Base-by-base conservation (phyloP, 306 rosid genomes). In the Chamaecrista fasciculata region DNA sequence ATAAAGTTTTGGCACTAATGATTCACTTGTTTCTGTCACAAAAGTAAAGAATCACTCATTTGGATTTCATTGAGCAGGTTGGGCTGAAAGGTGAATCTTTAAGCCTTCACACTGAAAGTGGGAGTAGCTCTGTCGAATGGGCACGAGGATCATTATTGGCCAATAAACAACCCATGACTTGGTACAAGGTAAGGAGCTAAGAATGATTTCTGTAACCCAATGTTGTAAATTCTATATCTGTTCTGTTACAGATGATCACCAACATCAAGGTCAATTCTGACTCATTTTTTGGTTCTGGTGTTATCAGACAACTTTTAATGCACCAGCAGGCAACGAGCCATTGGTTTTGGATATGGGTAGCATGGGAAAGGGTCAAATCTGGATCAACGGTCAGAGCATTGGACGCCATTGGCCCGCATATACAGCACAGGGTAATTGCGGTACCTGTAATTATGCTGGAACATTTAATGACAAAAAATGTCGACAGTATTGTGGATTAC, bases 361-460 rank as follows among this genome's bases (percentile, higher is more conserved):
- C 69, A 87, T 92, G 98, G 92, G 93, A 52, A 92, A 89, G 75
- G 98, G 96, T 67, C 85, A 88, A 78, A 68, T 86, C 31, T 93
- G 98, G 98, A 75, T 93, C 65, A 93, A 93, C 12, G 98, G 97
- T 61, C 80, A 79, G 51, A 90, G 81, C 79, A 74, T 93, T 16
- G 97, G 97, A 66, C 84, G 98, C 67, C 91, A 90, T 77, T 93
- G 98, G 97, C 85, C 96, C 2, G 80, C 55, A 66, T 43, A 78
- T 44, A 81, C 8, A 28, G 96, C 97, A 37, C 71, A 55, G 0
- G 98, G 96, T 16, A 75, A 52, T 69, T 93, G 98, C 49, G 65
- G 55, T 4, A 25, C 11, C 19, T 93, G 96, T 68, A 74, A 80
- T 44, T 93, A 90, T 63, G 75, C 97, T 5, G 85, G 80, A 42